These are phyloP conservation scores for Ophiocordyceps australis DNA, from an alignment of 2,329 filamentous ascomycete species.

Conservation along the genomic window DNA sequence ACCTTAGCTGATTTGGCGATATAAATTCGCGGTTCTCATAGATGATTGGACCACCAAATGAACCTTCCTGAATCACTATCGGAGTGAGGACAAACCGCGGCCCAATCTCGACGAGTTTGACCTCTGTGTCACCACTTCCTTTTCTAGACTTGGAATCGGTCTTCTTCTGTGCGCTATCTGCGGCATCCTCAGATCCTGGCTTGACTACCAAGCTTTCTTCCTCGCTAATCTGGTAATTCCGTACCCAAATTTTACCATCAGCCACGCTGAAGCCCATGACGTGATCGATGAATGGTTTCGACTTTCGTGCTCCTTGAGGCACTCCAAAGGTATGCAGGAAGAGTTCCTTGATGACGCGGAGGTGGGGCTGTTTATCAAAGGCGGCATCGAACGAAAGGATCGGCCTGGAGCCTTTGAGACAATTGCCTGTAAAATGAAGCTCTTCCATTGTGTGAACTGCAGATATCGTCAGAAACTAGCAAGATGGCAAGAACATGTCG, in stretches of 20 bases:
- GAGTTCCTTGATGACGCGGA: slow-evolving; percentile 73
- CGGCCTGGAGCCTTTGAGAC: slow-evolving; percentile 80
- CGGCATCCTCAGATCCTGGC: slow-evolving; percentile 21
- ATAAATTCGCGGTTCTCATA: slow-evolving; percentile 98
- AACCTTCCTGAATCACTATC: slow-evolving; percentile 87
- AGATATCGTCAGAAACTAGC: slow-evolving; percentile 7
- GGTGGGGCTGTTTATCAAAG: slow-evolving; percentile 69
- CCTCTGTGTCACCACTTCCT: slow-evolving; percentile 46
- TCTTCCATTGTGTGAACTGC: slow-evolving; percentile 90
- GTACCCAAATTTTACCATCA: slow-evolving; percentile 90
- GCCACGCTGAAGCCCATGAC: slow-evolving; percentile 84
- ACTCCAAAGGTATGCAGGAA: slow-evolving; percentile 85
- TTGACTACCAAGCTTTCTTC: slow-evolving; percentile 42
- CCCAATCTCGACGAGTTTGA: slow-evolving; percentile 81
- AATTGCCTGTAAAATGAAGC: slow-evolving; percentile 92
- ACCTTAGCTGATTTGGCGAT: slow-evolving; percentile 81
- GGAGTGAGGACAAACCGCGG: slow-evolving; percentile 86
- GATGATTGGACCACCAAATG: slow-evolving; percentile 89
- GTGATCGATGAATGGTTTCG: slow-evolving; percentile 92
- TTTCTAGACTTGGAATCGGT: slow-evolving; percentile 18
- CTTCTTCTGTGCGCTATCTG: slow-evolving; percentile 15
- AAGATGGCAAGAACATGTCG: slow-evolving; percentile 1
- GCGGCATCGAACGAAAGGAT: slow-evolving; percentile 79
- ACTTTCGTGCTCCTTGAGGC: slow-evolving; percentile 69
- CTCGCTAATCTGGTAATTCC: slow-evolving; percentile 86